Conservation (phyloP, 73 alveolate species). For the Symbiodinium pilosum region DNA sequence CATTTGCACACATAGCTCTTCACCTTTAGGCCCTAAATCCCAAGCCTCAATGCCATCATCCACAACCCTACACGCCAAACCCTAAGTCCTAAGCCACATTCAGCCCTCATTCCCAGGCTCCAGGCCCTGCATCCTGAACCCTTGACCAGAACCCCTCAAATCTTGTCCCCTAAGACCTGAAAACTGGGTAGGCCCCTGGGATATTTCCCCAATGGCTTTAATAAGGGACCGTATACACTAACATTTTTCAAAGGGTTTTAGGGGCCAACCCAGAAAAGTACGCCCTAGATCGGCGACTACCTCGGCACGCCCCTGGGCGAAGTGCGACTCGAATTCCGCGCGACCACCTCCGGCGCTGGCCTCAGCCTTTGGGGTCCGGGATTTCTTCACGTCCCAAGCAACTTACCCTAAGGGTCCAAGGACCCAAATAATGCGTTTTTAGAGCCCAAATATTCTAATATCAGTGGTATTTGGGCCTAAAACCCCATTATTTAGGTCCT, state of each 20-base stretch:
- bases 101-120: too few species aligned
- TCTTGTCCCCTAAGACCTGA: not conserved
- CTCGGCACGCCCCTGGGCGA: conserved; percentile 73
- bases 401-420: not conserved
- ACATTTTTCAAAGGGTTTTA: too few species aligned
- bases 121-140: not conserved
- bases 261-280: not conserved
- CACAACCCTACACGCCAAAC: not conserved
- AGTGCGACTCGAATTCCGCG: conserved; percentile 62
- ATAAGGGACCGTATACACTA: too few species aligned
- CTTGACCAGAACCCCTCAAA: too few species aligned
- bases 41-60: not conserved
- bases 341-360: conserved; percentile 38
- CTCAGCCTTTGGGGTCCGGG: not conserved
- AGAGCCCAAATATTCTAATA: not conserved
- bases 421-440: not conserved
- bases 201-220: too few species aligned
- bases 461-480: not conserved
- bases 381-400: not conserved
- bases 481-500: not conserved
- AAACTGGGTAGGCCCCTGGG: too few species aligned
- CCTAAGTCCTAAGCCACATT: not conserved
- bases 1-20: too few species aligned
- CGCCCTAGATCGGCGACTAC: conserved; percentile 63
- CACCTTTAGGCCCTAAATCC: not conserved